Percentiles rank a stretch among this genome's conserved stretches.
phyloP scores from a whole-genome alignment of 2,329 filamentous ascomycete species.

The Colletotrichum agaves region DNA sequence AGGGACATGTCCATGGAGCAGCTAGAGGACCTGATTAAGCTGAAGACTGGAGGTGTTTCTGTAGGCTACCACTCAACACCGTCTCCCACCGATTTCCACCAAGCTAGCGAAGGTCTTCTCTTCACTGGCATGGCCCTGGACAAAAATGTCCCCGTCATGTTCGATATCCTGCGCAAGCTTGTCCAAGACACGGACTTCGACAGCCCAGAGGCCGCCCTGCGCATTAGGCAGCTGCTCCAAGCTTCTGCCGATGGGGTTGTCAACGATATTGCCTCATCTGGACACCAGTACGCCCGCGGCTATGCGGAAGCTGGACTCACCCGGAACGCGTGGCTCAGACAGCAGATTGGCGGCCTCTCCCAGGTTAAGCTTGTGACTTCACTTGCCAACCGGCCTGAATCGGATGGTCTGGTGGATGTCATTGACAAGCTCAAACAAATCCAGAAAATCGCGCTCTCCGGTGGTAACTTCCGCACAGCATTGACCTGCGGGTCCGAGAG shows the following conservation, averaged over 20 bases:
- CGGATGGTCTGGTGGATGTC: slow-evolving; percentile 77
- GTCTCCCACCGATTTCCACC: slow-evolving; percentile 76
- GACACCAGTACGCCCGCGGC: slow-evolving; percentile 86
- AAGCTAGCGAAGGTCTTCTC: slow-evolving; percentile 82
- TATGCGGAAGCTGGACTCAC: slow-evolving; percentile 86
- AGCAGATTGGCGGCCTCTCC: slow-evolving; percentile 90
- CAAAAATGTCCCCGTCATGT: slow-evolving; percentile 90
- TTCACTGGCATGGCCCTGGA: slow-evolving; percentile 91
- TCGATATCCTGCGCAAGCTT: slow-evolving; percentile 82
- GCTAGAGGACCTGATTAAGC: slow-evolving; percentile 93
- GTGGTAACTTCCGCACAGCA: slow-evolving; percentile 77
- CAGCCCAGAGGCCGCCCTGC: slow-evolving; percentile 79
- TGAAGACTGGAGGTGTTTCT: slow-evolving; percentile 92
- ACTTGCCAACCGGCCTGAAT: slow-evolving; percentile 77
- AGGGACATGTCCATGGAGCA: slow-evolving; percentile 91
- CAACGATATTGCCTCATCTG: slow-evolving; percentile 90
- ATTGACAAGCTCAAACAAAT: slow-evolving; percentile 87
- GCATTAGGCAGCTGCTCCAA: slow-evolving; percentile 88
- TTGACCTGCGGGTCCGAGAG: slow-evolving; percentile 87
- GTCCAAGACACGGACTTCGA: slow-evolving; percentile 92
- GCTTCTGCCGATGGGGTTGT: slow-evolving; percentile 89
- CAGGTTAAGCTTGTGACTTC: slow-evolving; percentile 87
- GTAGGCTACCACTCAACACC: slow-evolving; percentile 86
- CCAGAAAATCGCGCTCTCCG: slow-evolving; percentile 79
- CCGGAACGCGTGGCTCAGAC: slow-evolving; percentile 75